Base-by-base conservation (phyloP, 1,284 basidiomycete genomes). In the Pterula multifida region DNA sequence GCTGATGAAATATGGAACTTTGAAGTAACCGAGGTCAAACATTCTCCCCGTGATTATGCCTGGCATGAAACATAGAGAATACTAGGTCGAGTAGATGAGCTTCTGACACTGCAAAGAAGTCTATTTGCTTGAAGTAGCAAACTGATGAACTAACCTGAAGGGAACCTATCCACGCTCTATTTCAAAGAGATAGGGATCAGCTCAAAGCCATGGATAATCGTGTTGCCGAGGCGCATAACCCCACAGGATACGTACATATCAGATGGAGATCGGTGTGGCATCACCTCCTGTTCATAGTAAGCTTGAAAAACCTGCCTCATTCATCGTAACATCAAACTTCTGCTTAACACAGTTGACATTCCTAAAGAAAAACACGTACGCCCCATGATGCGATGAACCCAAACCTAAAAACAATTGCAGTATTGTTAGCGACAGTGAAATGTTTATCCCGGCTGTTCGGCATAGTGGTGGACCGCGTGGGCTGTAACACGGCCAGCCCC, bases 101-200 rank as follows among this genome's bases (percentile, higher is more conserved):
- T 19, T 28, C 3, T 4, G n/a, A n/a, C n/a, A n/a, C n/a, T n/a
- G n/a, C n/a, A n/a, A n/a, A 9, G 35, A 22, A 23, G 28, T 36
- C 35, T 35, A 36, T 48, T 28, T 28, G 13, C 1, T 11, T 19
- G 6, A 49, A n/a, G 42, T 24, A 19, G n/a, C 21, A 2, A 17
- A 47, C 39, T 12, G 36, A n/a, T n/a, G 3, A 12, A 52, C 62
- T 17, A 48, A 73, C 78, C 64, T 86, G 81, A 50, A 84, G 66
- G 0, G 83, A 84, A 2, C 84, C 84, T 52, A 87, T 85, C 85
- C 84, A 87, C n/a, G 82, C 74, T 45, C 80, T 84, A 47, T 6
- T 9, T 42, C 39, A 42, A 51, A n/a, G 24, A n/a, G 26, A 35
- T 35, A 47, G 22, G 12, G 11, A 42, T 39, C 35, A 26, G 36